Evolutionary conservation across 1,284 basidiomycete species (phyloP).

Genomic region (Violaceomyces palustris): DNA sequence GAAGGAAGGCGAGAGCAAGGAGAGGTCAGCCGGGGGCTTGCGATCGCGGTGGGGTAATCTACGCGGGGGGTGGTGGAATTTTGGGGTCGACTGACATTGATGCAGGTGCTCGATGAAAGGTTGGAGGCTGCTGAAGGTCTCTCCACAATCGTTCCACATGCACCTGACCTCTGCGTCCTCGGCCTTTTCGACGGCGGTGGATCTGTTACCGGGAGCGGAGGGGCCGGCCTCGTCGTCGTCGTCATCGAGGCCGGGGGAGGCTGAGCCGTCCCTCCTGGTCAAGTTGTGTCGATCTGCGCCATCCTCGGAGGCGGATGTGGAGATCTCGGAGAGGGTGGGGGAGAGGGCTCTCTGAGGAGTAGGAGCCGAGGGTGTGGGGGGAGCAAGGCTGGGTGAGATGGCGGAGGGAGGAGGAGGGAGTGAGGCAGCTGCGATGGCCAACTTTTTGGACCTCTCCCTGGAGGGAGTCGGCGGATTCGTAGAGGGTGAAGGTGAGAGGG

Average conservation of each 20-base stretch:
- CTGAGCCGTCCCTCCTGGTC: slow-evolving; percentile 3
- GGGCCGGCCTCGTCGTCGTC: slow-evolving; percentile 19
- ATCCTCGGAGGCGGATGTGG: slow-evolving; percentile 39
- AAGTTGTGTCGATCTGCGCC: slow-evolving; percentile 4
- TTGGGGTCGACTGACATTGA: slow-evolving; percentile 65
- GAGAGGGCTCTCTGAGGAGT: slow-evolving; percentile 12
- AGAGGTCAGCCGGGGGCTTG: too few relatives aligned
- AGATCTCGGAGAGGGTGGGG: slow-evolving; percentile 25
- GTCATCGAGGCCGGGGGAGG: slow-evolving; percentile 25
- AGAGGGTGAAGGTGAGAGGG: too few relatives aligned
- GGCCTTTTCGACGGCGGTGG: too few relatives aligned
- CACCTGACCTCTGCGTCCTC: slow-evolving; percentile 55
- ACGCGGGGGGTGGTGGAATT: too few relatives aligned
- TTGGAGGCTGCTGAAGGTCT: slow-evolving; percentile 65
- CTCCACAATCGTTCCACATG: slow-evolving; percentile 72
- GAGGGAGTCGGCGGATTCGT: too few relatives aligned
- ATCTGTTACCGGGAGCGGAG: slow-evolving; percentile 4
- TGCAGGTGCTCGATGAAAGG: slow-evolving; percentile 74
- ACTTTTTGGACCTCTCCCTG: too few relatives aligned
- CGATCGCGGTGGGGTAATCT: too few relatives aligned
- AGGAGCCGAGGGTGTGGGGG: background rate
- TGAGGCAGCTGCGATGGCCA: too few relatives aligned
- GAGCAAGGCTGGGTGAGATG: background rate
- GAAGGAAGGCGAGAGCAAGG: too few relatives aligned
- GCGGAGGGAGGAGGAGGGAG: too few relatives aligned